Evolutionary conservation across 345 rosid species (phyloP), one percentile per base, ranked within the genome.

Genomic region (Acer negundo): DNA sequence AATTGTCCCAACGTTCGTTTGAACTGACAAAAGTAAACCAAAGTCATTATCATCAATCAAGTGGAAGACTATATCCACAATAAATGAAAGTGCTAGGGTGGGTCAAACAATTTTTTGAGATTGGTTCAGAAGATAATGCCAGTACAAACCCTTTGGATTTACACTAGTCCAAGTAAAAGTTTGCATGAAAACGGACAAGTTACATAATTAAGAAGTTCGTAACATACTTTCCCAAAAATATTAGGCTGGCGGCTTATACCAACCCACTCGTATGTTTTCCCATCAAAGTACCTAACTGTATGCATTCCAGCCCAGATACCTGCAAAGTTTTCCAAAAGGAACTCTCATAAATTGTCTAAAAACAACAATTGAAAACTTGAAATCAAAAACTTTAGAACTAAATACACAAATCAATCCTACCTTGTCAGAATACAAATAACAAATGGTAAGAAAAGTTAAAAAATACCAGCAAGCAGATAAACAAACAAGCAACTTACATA

Each of bases 221-320:
- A 63, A 75, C 81, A 10, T 86, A 89, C 99, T 88, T 89, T 96
- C 81, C 97, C 93, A 63, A 96, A 77, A 67, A 96, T 91, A 77
- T 90, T 94, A 26, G 99, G 98, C 79, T 96, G 98, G 64, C 91
- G 97, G 81, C 98, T 96, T 67, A 96, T 94, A 77, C 98, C 98
- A 80, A 94, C 98, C 99, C 99, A 94, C 81, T 94, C 97, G n/a
- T 96, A 94, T 69, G 99, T 94, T 84, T 82, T 92, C 51, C 97
- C 99, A 80, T 96, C 98, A 73, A 96, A 94, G 83, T 96, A 91
- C 63, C 97, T 82, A 26, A 96, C 99, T 23, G 98, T 91, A 78
- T 91, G 84, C 99, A 96, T 96, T 79, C 99, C 99, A 49, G 97
- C 98, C 98, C 99, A 92, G 23, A 96, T 96, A 49, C 99, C 99